Evolutionary conservation across 2,329 filamentous ascomycete species (phyloP).

Genomic region (Polychaeton citri): DNA sequence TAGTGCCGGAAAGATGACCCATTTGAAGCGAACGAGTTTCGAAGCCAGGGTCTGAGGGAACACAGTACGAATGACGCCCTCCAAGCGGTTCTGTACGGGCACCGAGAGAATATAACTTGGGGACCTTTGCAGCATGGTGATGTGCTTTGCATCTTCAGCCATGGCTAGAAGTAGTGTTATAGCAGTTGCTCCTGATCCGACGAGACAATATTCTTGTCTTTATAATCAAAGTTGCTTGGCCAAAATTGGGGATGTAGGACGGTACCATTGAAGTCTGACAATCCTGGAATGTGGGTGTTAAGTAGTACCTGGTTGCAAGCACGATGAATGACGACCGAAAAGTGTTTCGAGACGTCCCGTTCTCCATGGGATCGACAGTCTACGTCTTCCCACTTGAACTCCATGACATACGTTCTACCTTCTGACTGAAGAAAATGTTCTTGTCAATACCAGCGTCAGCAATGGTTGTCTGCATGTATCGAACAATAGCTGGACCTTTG

Average conservation of each 20-base stretch:
- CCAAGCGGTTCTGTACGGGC: background rate
- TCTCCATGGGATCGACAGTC: slow-evolving; percentile 20
- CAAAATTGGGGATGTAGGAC: slow-evolving; percentile 59
- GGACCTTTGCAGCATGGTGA: slow-evolving; percentile 67
- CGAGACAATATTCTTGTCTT: slow-evolving; percentile 52
- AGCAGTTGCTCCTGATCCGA: slow-evolving; percentile 64
- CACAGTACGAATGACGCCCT: background rate
- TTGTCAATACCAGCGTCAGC: slow-evolving; percentile 25
- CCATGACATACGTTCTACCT: slow-evolving; percentile 25
- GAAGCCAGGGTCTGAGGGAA: background rate
- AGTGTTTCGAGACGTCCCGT: slow-evolving; percentile 15
- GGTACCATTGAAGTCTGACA: slow-evolving; percentile 47
- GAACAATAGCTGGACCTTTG: slow-evolving; percentile 23
- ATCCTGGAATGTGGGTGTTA: slow-evolving; percentile 46
- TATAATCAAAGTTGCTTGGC: slow-evolving; percentile 51
- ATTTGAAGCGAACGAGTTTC: background rate
- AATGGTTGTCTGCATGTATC: slow-evolving; percentile 25
- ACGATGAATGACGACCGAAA: slow-evolving; percentile 32
- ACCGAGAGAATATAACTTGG: slow-evolving; percentile 42
- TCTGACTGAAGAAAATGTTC: slow-evolving; percentile 26
- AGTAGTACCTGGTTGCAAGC: slow-evolving; percentile 56
- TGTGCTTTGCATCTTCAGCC: slow-evolving; percentile 44
- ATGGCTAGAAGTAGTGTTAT: slow-evolving; percentile 59
- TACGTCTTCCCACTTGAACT: slow-evolving; percentile 33
- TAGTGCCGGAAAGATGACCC: no score